Evolutionary conservation across 2,329 filamentous ascomycete species (phyloP), one percentile per base, ranked within the genome.

Genomic region (Penicillium sp.): DNA sequence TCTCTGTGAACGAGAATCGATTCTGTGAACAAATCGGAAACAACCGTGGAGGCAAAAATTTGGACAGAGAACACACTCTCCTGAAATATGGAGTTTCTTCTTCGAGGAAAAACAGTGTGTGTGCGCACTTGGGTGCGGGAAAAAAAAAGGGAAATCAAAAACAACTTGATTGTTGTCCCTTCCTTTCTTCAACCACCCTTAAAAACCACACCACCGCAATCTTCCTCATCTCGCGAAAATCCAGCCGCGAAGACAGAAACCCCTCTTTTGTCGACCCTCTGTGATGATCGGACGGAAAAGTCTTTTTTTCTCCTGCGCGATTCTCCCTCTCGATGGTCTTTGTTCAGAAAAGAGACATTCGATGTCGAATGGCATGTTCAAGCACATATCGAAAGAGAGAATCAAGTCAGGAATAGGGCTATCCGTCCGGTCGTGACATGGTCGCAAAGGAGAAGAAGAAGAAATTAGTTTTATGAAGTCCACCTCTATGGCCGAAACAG

Each of bases 381-480:
- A 32, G 11, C 11, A 7, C 4, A 32, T 32, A 4, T 32, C 29
- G 7, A 7, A 3, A 7, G 29, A 32, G 29, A 4, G 11, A 32
- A 32, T 11, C 29, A 5, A 32, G 18, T 32, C 8, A 32, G 29
- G 18, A 3, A 12, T 7, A 7, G 12, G 26, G 13, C 5, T 26
- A 2, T n/a, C 25, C 38, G 29, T 46, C 27, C 35, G 7, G 35
- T 34, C 29, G 37, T 32, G 40, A 24, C 37, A 45, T 35, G 27
- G 29, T 33, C 32, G 40, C 27, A 50, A 56, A 29, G 32, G 55
- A 29, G 32, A 58, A 67, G 55, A 76, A 60, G 58, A 66, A 66
- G 56, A 72, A 74, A 74, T 82, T 80, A 81, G 81, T 84, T 83
- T 84, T 73, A 80, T 83, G 81, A 83, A 83, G 80, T 83, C 80